phyloP scores from a whole-genome alignment of 2,329 filamentous ascomycete species.

The Cercospora zeina region DNA sequence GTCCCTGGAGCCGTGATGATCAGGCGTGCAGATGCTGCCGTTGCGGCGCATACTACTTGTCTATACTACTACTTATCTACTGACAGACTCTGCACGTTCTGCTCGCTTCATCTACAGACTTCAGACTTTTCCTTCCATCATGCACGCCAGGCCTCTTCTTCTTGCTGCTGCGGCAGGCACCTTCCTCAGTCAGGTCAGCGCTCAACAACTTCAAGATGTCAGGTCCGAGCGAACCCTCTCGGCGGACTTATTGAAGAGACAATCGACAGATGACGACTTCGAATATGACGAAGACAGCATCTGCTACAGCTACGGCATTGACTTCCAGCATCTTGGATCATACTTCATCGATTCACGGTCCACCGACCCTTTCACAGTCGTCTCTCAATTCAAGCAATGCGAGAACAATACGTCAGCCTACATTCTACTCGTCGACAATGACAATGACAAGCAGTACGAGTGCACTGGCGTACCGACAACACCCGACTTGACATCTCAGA shows the following conservation, averaged over 20 bases:
- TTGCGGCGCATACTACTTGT: conserved; percentile 1
- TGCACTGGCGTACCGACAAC: conserved; percentile 43
- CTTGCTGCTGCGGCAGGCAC: conserved; percentile 10
- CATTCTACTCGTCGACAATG: conserved; percentile 44
- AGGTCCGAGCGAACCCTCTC: neutral
- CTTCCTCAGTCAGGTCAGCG: neutral
- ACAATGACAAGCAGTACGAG: conserved; percentile 42
- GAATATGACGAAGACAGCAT: conserved; percentile 19
- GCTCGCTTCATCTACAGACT: neutral
- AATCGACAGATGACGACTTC: conserved; percentile 14
- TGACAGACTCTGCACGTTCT: neutral
- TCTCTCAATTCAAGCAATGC: conserved; percentile 50
- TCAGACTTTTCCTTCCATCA: neutral
- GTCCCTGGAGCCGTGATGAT: neutral
- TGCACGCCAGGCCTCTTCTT: conserved; percentile 9
- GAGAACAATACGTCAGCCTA: conserved; percentile 46
- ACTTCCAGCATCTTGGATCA: conserved; percentile 47
- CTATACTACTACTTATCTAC: conserved; percentile 5
- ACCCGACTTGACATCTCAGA: conserved; percentile 43
- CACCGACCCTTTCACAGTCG: conserved; percentile 46
- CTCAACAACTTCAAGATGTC: conserved; percentile 4
- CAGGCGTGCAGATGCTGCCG: neutral
- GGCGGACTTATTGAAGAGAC: neutral
- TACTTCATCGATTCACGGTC: conserved; percentile 52
- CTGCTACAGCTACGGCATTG: conserved; percentile 40